Evolutionary conservation across 2,329 filamentous ascomycete genomes (phyloP).

Genomic region (Cryoendolithus antarcticus): DNA sequence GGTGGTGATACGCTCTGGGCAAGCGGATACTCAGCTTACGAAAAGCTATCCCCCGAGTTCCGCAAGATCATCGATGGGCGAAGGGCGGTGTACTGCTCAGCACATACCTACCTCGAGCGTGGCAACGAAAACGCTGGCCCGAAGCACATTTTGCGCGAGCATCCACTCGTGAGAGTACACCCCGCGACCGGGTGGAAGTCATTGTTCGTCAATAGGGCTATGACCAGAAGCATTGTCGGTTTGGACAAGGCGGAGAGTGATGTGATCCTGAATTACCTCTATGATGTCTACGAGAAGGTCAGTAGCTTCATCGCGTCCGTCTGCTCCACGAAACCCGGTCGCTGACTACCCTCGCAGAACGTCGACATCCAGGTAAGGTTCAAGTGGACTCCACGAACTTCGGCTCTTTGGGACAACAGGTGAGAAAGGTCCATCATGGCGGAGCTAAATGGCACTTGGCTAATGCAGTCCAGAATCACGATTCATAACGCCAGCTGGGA

Average conservation of each 20-base stretch:
- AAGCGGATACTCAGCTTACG: slow-evolving; percentile 69
- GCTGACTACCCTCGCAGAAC: slow-evolving; percentile 25
- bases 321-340: too few species aligned
- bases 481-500: slow-evolving; percentile 67
- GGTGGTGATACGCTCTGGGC: slow-evolving; percentile 80
- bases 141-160: slow-evolving; percentile 52
- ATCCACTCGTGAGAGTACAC: slow-evolving; percentile 58
- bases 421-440: slow-evolving; percentile 1
- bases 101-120: slow-evolving; percentile 54
- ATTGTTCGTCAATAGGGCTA: slow-evolving; percentile 57
- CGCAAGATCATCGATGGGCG: slow-evolving; percentile 55
- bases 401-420: slow-evolving; percentile 59
- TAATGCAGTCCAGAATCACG: slow-evolving; percentile 17
- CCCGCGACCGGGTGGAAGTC: slow-evolving; percentile 64
- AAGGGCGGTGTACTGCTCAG: slow-evolving; percentile 55
- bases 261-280: slow-evolving; percentile 52
- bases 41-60: slow-evolving; percentile 68
- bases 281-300: slow-evolving; percentile 47
- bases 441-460: background rate
- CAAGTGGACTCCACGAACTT: slow-evolving; percentile 55
- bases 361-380: slow-evolving; percentile 61
- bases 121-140: slow-evolving; percentile 16
- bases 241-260: slow-evolving; percentile 58
- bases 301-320: slow-evolving; percentile 4
- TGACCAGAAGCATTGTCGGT: slow-evolving; percentile 57